Conservation (phyloP, 2,329 filamentous ascomycete genomes). For the Pseudogymnoascus sp. region DNA sequence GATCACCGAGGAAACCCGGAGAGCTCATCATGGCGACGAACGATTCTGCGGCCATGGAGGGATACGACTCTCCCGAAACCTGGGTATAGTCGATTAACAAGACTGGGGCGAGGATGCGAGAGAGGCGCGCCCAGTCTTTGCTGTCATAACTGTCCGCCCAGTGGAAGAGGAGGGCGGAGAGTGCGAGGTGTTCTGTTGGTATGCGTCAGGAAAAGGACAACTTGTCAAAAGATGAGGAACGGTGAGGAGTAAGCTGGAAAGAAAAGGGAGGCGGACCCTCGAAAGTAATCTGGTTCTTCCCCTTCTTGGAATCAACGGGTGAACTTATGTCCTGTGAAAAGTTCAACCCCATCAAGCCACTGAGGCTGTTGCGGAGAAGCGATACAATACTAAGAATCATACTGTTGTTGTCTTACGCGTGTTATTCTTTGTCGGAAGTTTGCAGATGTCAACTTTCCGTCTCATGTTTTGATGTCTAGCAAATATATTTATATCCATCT, state of each 20-base stretch:
- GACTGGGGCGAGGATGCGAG: constrained; percentile 53
- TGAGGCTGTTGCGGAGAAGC: not conserved
- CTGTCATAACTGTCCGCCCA: constrained; percentile 61
- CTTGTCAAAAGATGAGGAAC: not conserved
- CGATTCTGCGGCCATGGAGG: constrained; percentile 54
- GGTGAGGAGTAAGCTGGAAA: not conserved
- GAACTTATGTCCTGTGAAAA: not conserved
- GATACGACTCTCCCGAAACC: constrained; percentile 54
- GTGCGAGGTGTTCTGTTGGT: constrained; percentile 42
- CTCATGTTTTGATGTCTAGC: not conserved
- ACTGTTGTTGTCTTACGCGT: not conserved
- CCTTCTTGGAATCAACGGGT: not conserved
- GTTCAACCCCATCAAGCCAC: not conserved
- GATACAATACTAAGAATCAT: not conserved
- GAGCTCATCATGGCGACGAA: constrained; percentile 54
- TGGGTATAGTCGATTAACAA: constrained; percentile 62
- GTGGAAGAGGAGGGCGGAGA: constrained; percentile 46
- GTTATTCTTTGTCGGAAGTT: not conserved
- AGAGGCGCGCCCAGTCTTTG: constrained; percentile 57
- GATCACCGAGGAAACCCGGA: constrained; percentile 51
- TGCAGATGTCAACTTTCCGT: not conserved
- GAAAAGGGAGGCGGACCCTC: not conserved
- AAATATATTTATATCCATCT: not conserved
- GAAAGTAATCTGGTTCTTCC: not conserved
- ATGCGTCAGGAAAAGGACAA: not conserved